Evolutionary conservation across 176 grass and related monocot species (phyloP).

Genomic region (Oryza australiensis): DNA sequence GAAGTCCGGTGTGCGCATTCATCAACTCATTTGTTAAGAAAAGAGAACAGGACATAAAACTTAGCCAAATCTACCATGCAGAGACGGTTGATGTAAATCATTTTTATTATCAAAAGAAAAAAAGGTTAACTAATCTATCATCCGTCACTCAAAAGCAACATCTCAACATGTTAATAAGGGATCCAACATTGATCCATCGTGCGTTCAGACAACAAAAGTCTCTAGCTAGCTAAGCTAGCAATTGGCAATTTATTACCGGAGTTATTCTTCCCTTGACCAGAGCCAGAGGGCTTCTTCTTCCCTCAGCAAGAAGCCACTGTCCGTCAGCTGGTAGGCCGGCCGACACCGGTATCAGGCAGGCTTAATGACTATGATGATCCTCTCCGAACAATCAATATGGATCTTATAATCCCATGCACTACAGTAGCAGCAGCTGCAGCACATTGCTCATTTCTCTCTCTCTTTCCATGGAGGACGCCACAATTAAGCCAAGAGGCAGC

Average conservation of each 20-base stretch:
- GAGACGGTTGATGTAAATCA: too few relatives aligned
- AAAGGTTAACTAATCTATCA: too few relatives aligned
- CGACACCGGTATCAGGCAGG: neutral
- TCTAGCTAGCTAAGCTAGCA: neutral
- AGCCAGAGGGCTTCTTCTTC: neutral
- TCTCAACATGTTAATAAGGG: neutral
- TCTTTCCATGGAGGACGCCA: neutral
- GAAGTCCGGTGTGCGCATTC: too few relatives aligned
- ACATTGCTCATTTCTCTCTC: neutral
- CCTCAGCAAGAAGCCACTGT: neutral
- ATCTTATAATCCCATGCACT: neutral
- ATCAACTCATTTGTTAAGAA: too few relatives aligned
- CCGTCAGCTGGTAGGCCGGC: neutral
- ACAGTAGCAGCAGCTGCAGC: neutral
- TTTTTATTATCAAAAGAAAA: too few relatives aligned
- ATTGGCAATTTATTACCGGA: neutral
- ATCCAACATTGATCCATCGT: neutral
- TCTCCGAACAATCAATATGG: constrained; percentile 28
- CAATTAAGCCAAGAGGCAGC: constrained; percentile 30
- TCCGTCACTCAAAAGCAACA: neutral
- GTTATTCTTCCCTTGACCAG: constrained; percentile 21
- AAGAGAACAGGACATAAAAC: too few relatives aligned
- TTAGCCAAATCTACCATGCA: too few relatives aligned
- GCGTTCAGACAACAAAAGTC: neutral
- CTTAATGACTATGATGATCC: neutral